Base-by-base conservation (phyloP, 2,329 filamentous ascomycete genomes). In the Fusarium setosum region DNA sequence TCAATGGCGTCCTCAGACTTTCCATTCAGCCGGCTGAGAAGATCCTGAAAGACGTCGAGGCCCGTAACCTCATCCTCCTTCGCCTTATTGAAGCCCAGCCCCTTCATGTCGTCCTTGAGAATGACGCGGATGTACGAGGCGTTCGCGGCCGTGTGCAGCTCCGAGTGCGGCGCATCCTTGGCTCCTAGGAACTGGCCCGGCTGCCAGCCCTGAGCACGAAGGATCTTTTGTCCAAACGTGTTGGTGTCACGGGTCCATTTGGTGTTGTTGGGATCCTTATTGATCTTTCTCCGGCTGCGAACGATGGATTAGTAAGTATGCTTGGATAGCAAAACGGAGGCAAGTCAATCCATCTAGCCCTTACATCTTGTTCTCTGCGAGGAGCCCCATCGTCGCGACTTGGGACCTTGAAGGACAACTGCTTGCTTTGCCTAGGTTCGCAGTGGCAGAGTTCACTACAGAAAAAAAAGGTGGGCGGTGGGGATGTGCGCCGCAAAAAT, bases 231-330 rank as follows among this genome's bases (percentile, higher is more conserved):
- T 70, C 96, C 96, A 77, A 96, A 98, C 53, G 89, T 90, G 56
- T 86, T 86, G 67, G 91, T 92, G 75, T 94, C 91, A 73, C 90
- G 90, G 56, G 91, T 90, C 96, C 96, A 99, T 84, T 88, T 89
- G 45, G 93, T 97, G 79, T 98, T 99, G 81, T 98, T 97, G 8
- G 96, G 96, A 79, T 99, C 96, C 76, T 91, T 86, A 68, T 91
- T 91, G 74, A 98, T 89, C 81, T 95, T 97, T 45, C 84, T 71
- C 51, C 77, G 77, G 52, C 78, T 79, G 50, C 5, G 40, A 18
- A 21, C 11, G 23, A 18, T 15, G 10, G 21, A 51, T 71, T 61
- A 73, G 70, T 17, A 40, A 12, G 2, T 44, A 3, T 17, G 18
- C 21, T 13, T 18, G 34, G 5, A 13, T n/a, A 2, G 32, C n/a